These are phyloP conservation scores for Neofusicoccum cordaticola DNA, from an alignment of 2,329 filamentous ascomycete species.

Conservation along the genomic window DNA sequence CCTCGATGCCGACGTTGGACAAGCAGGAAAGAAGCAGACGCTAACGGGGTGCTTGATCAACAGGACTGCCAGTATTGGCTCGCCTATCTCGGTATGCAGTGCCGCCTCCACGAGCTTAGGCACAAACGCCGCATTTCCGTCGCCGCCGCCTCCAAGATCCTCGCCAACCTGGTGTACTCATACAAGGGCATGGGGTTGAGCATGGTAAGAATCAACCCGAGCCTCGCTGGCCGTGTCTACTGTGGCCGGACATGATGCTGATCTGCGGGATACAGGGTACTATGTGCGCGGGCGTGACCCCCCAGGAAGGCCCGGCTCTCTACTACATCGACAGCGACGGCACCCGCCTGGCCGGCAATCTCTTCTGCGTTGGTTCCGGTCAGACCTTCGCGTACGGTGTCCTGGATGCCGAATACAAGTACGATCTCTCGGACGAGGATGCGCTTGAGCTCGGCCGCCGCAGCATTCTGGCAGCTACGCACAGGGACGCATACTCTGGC, in stretches of 20 bases:
- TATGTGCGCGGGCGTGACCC: constrained; percentile 97
- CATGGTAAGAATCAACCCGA: constrained; percentile 56
- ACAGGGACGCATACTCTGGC: constrained; percentile 97
- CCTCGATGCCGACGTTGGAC: not conserved
- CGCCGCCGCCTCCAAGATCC: constrained; percentile 94
- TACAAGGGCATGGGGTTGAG: constrained; percentile 99
- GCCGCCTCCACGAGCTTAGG: constrained; percentile 96
- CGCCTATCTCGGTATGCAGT: constrained; percentile 97
- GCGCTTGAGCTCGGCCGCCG: constrained; percentile 86
- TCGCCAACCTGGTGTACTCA: constrained; percentile 94
- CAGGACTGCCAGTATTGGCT: constrained; percentile 99
- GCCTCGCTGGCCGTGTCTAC: no score
- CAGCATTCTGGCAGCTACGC: constrained; percentile 93
- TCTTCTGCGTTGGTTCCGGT: constrained; percentile 97
- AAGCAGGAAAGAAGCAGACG: not conserved
- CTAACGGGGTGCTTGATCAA: not conserved
- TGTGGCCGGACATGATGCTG: not conserved
- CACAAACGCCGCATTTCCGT: constrained; percentile 99
- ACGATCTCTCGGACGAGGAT: constrained; percentile 82
- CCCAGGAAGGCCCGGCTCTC: constrained; percentile 90
- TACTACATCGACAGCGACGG: constrained; percentile 99
- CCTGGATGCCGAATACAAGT: constrained; percentile 89
- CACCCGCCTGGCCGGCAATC: constrained; percentile 84
- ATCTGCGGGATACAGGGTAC: constrained; percentile 58
- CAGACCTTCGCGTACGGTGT: constrained; percentile 99